Percentiles rank a stretch among this genome's conserved stretches.
phyloP scores from a whole-genome alignment of 2,329 filamentous ascomycete genomes.

The Pseudocercospora crystallina region DNA sequence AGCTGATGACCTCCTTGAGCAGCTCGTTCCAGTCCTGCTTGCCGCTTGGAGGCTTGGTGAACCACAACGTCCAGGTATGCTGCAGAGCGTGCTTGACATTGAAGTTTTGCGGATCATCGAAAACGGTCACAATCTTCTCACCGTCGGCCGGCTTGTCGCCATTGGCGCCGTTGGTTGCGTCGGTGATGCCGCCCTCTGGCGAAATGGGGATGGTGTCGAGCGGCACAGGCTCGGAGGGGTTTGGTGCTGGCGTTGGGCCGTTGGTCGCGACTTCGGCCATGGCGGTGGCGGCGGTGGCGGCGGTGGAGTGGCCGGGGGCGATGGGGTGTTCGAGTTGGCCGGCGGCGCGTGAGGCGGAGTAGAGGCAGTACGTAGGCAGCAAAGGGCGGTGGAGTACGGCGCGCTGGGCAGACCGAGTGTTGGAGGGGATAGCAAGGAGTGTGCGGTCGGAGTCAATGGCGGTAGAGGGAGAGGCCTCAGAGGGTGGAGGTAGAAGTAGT shows the following conservation, averaged over 20 bases:
- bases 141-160: conserved; percentile 40
- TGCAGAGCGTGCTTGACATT: conserved; percentile 98
- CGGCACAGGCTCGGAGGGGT: conserved; percentile 45
- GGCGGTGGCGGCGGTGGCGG: conserved; percentile 13
- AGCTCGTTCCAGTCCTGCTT: conserved; percentile 98
- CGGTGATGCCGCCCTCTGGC: conserved; percentile 47
- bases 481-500: too few relatives aligned
- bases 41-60: conserved; percentile 94
- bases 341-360: conserved; percentile 1
- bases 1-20: conserved; percentile 97
- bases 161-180: conserved; percentile 48
- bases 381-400: not conserved
- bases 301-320: conserved; percentile 5
- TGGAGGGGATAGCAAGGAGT: not conserved
- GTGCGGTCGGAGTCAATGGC: not conserved
- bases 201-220: conserved; percentile 59
- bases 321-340: not conserved
- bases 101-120: conserved; percentile 98
- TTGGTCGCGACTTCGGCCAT: conserved; percentile 37
- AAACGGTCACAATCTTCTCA: conserved; percentile 79
- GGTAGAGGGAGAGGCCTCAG: conserved; percentile 10
- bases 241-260: conserved; percentile 12
- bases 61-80: conserved; percentile 98
- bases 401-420: not conserved
- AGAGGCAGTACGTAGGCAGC: not conserved